Base-by-base conservation (phyloP, 73 alveolate species). In the Paramecium primaurelia region DNA sequence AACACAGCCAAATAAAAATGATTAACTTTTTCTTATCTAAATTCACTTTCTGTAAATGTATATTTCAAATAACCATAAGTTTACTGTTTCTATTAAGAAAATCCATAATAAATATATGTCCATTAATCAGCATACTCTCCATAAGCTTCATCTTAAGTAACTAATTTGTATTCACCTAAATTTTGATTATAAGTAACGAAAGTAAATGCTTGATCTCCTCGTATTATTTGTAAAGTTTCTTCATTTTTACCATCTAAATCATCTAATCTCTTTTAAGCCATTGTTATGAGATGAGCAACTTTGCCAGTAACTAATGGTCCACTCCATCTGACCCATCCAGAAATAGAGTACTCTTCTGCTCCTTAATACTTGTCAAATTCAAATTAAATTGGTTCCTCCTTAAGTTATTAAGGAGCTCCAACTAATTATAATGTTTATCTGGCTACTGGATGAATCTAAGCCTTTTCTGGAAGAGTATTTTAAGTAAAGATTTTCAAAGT, bases 321-420 rank as follows among this genome's bases (percentile, higher is more conserved):
- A 45, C 77, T 80, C 91, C 91, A 80, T 80, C 58, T 80, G 12
- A 80, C 71, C 91, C 91, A 80, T 11, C 91, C 91, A 4, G 91
- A 80, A 40, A 80, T 16, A 25, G 91, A 25, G 45, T 80, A 80
- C 25, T 80, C 91, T 80, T 80, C 44, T 10, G 75, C 91, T 49
- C 91, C 91, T 80, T 80, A 80, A 49, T 42, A 80, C 22, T 80
- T 80, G 49, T 80, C 75, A 16, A 80, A 80, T 20, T 49, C 44
- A 18, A 80, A 80, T 80, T 80, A n/a, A 12, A 80, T 28, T 1
- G 71, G 71, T 8, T 80, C 73, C 7, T 54, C 88, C 59, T 26
- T 40, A 73, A 34, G 37, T 36, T 73, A 14, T 80, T 34, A 16
- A 26, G 91, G 49, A 12, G 71, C 75, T 12, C 91, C 91, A 0